phyloP scores from a whole-genome alignment of 2,329 filamentous ascomycete genomes.

The Penicillium digitatum region DNA sequence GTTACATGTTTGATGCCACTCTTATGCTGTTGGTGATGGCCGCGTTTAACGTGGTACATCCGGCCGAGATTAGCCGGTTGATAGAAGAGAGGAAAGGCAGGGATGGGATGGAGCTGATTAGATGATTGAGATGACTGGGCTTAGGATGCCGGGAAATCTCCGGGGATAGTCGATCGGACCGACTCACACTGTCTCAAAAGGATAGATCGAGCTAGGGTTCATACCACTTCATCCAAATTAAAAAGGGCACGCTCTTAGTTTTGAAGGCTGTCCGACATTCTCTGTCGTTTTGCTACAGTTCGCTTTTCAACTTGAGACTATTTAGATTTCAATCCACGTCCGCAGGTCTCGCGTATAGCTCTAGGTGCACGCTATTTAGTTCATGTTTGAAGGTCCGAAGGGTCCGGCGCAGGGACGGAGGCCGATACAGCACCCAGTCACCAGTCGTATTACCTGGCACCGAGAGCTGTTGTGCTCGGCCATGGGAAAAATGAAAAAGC shows the following conservation, averaged over 20 bases:
- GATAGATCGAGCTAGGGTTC: background rate
- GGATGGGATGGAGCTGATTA: background rate
- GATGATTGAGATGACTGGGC: background rate
- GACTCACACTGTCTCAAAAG: background rate
- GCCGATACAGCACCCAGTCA: background rate
- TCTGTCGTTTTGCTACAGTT: background rate
- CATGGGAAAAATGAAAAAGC: background rate
- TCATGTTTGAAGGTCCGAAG: constrained; percentile 1
- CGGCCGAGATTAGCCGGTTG: background rate
- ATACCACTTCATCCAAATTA: background rate
- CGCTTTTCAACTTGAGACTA: background rate
- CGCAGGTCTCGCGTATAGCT: background rate
- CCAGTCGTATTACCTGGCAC: background rate
- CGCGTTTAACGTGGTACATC: background rate
- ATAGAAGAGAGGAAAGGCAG: background rate
- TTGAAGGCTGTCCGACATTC: background rate
- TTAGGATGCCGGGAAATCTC: background rate
- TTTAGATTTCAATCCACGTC: background rate
- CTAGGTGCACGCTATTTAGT: background rate
- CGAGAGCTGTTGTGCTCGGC: background rate
- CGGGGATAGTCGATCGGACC: background rate
- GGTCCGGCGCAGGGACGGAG: constrained; percentile 5
- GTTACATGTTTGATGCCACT: background rate
- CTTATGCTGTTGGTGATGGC: background rate
- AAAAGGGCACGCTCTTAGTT: background rate